phyloP scores from a whole-genome alignment of 371 early-diverging fungal genomes.

The Zychaea mexicana region DNA sequence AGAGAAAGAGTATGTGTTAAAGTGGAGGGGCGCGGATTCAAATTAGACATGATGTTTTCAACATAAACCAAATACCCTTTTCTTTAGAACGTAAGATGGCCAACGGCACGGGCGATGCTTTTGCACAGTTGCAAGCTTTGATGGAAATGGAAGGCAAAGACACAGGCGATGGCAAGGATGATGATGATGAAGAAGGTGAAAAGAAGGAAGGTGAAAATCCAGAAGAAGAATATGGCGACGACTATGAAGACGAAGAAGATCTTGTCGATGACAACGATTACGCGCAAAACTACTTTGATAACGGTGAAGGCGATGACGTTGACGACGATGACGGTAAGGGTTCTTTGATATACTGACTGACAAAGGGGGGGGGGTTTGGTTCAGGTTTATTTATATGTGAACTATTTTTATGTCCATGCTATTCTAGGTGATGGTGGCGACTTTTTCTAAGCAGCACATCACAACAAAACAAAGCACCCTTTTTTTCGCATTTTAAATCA shows the following conservation, averaged over 20 bases:
- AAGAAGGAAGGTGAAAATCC: conserved; percentile 33
- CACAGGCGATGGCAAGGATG: conserved; percentile 27
- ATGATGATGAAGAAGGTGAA: conserved; percentile 32
- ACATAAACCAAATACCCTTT: no score
- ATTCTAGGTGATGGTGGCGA: conserved; percentile 15
- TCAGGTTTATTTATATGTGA: no score
- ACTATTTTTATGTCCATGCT: background rate
- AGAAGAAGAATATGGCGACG: conserved; percentile 25
- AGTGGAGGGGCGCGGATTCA: background rate
- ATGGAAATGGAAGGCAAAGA: conserved; percentile 30
- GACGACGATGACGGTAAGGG: conserved; percentile 48
- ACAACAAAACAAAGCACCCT: background rate
- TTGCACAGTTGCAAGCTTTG: conserved; percentile 36
- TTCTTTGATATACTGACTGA: background rate
- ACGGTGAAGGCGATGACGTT: conserved; percentile 52
- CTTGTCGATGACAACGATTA: conserved; percentile 55
- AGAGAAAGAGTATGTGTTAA: conserved; percentile 40
- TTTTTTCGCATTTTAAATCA: no score
- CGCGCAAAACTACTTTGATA: conserved; percentile 58
- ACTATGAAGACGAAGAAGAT: conserved; percentile 58
- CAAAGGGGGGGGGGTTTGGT: no score
- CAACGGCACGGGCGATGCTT: conserved; percentile 18
- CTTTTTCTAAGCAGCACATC: background rate
- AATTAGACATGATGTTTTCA: no score
- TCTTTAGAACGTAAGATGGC: conserved; percentile 19